Conservation (phyloP, 495 filamentous ascomycete species). For the Aspergillus haitiensis region DNA sequence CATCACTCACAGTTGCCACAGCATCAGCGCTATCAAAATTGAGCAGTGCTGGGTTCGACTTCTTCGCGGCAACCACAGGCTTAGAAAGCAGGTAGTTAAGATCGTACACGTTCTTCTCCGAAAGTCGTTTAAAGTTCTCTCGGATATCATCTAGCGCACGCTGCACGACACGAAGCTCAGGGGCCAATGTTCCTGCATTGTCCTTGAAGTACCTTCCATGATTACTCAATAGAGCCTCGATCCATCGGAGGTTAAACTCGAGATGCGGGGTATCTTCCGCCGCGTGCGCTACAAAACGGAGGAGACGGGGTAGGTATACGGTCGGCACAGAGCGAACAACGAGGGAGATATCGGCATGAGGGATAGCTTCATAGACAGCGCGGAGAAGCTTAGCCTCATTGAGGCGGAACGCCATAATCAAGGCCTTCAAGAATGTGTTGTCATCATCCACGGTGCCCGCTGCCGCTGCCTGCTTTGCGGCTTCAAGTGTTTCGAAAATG, state of each 20-base stretch:
- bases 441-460: conserved; percentile 45
- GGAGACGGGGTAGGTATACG: conserved; percentile 79
- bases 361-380: conserved; percentile 81
- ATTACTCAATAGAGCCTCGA: conserved; percentile 75
- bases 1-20: conserved; percentile 27
- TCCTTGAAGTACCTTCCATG: conserved; percentile 84
- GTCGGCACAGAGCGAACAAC: conserved; percentile 77
- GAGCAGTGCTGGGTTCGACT: conserved; percentile 28
- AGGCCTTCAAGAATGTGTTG: conserved; percentile 81
- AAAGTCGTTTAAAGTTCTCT: conserved; percentile 68
- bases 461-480: conserved; percentile 35
- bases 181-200: conserved; percentile 69
- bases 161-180: conserved; percentile 77
- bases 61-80: conserved; percentile 41
- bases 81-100: conserved; percentile 73
- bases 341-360: conserved; percentile 69
- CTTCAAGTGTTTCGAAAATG: conserved; percentile 71
- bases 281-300: conserved; percentile 82
- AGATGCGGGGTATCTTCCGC: conserved; percentile 90
- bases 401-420: conserved; percentile 95
- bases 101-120: conserved; percentile 82
- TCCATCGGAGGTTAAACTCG: conserved; percentile 91
- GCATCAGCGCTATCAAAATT: conserved; percentile 31
- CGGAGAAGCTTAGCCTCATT: conserved; percentile 77
- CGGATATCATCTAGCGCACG: conserved; percentile 75